phyloP scores from a whole-genome alignment of 75 land plant genomes.

The Adiantum capillusveneris region DNA sequence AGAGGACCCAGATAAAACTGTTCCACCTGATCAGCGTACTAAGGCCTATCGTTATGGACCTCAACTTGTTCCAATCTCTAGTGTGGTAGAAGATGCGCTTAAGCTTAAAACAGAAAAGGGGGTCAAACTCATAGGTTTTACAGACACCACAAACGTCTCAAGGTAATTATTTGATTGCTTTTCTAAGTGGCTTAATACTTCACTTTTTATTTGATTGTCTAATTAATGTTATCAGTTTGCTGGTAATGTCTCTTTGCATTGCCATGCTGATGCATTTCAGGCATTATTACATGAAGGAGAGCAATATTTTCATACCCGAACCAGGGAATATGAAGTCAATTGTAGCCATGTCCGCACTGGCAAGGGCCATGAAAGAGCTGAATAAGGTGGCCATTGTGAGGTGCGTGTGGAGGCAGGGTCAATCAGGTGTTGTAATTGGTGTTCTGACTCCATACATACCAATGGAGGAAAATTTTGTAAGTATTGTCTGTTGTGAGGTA shows the following conservation, averaged over 20 bases:
- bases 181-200: neutral
- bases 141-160: constrained; percentile 58
- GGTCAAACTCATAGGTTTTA: constrained; percentile 79
- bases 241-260: too few species aligned
- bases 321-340: constrained; percentile 77
- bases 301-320: constrained; percentile 69
- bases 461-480: constrained; percentile 43
- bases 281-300: constrained; percentile 93
- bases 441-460: constrained; percentile 73
- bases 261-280: too few species aligned
- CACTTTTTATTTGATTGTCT: too few species aligned
- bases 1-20: constrained; percentile 48
- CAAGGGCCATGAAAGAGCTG: constrained; percentile 77
- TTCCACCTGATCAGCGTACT: constrained; percentile 88
- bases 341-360: constrained; percentile 77
- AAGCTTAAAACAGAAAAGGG: constrained; percentile 88
- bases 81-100: constrained; percentile 56
- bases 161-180: constrained; percentile 36
- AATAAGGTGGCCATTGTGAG: constrained; percentile 77
- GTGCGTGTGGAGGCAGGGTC: constrained; percentile 94
- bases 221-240: too few species aligned
- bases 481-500: neutral
- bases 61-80: constrained; percentile 78
- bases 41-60: constrained; percentile 92
- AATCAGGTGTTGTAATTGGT: constrained; percentile 67